Conservation (phyloP, 1,284 basidiomycete genomes). For the Ceratobasidium sp. region DNA sequence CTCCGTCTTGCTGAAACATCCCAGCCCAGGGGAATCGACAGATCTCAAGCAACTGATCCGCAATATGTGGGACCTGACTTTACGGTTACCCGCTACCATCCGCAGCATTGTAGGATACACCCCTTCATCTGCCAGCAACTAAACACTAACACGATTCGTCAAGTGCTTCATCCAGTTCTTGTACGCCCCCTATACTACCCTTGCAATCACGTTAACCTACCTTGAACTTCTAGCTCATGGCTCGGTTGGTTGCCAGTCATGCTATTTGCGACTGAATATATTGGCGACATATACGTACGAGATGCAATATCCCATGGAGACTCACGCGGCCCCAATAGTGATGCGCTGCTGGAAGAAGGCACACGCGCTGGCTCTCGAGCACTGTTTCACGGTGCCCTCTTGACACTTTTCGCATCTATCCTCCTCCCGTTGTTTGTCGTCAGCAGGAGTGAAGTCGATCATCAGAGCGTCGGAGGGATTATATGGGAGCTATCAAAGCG, state of each 20-base stretch:
- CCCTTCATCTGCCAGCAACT: conserved; percentile 17
- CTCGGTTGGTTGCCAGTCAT: conserved; percentile 89
- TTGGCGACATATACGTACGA: conserved; percentile 84
- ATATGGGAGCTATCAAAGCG: conserved; percentile 45
- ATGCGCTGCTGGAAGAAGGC: conserved; percentile 67
- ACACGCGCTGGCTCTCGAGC: conserved; percentile 87
- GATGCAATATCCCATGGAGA: conserved; percentile 49
- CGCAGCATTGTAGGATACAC: conserved; percentile 41
- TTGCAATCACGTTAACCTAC: conserved; percentile 9
- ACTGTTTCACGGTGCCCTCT: conserved; percentile 78
- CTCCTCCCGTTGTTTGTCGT: conserved; percentile 77
- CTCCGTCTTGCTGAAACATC: background rate
- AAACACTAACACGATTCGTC: conserved; percentile 39
- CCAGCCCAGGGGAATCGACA: conserved; percentile 37
- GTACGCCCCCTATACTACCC: conserved; percentile 60
- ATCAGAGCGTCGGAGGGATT: conserved; percentile 26
- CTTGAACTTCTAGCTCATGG: conserved; percentile 58
- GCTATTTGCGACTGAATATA: conserved; percentile 87
- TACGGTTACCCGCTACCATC: conserved; percentile 41
- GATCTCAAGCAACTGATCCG: conserved; percentile 33
- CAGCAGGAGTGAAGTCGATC: conserved; percentile 30
- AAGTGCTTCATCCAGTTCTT: conserved; percentile 87
- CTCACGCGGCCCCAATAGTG: conserved; percentile 43
- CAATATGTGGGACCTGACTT: conserved; percentile 24
- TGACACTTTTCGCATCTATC: conserved; percentile 76